These are phyloP conservation scores for Phytophthora gonapodyides DNA, from an alignment of 352 stramenopile genomes.

Conservation along the genomic window DNA sequence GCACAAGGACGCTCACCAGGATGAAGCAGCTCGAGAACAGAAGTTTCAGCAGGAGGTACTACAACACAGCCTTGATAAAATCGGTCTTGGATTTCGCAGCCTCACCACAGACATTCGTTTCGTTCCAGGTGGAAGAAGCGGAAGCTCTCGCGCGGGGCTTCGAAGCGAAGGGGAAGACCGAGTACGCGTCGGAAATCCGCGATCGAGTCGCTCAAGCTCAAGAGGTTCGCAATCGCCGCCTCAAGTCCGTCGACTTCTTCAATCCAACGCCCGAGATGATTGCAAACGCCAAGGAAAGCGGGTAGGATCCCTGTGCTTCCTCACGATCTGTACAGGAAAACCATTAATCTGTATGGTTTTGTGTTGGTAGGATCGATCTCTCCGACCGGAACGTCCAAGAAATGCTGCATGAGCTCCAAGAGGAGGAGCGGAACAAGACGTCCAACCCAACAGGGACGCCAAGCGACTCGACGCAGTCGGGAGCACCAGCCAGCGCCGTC, in stretches of 20 bases:
- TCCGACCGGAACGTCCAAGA: constrained; percentile 73
- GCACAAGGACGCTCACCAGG: constrained; percentile 14
- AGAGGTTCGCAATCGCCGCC: constrained; percentile 41
- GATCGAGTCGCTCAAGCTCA: constrained; percentile 64
- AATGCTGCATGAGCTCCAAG: constrained; percentile 82
- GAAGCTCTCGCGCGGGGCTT: constrained; percentile 69
- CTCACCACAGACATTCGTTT: not conserved
- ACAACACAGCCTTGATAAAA: not conserved
- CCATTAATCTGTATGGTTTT: no score
- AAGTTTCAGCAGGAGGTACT: constrained; percentile 66
- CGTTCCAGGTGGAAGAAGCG: constrained; percentile 60
- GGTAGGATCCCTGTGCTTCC: constrained; percentile 30
- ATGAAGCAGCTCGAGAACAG: constrained; percentile 41
- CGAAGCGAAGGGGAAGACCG: constrained; percentile 62
- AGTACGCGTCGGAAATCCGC: constrained; percentile 68
- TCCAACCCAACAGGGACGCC: constrained; percentile 20
- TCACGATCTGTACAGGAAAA: no score
- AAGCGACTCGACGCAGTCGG: not conserved
- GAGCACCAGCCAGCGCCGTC: constrained; percentile 19
- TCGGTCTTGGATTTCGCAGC: not conserved
- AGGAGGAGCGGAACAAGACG: constrained; percentile 57
- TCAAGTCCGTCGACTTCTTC: constrained; percentile 80
- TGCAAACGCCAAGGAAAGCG: constrained; percentile 72
- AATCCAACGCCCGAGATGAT: constrained; percentile 81
- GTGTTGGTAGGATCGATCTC: constrained; percentile 67